Evolutionary conservation across 345 rosid species (phyloP).

Genomic region (Brassica nigra): DNA sequence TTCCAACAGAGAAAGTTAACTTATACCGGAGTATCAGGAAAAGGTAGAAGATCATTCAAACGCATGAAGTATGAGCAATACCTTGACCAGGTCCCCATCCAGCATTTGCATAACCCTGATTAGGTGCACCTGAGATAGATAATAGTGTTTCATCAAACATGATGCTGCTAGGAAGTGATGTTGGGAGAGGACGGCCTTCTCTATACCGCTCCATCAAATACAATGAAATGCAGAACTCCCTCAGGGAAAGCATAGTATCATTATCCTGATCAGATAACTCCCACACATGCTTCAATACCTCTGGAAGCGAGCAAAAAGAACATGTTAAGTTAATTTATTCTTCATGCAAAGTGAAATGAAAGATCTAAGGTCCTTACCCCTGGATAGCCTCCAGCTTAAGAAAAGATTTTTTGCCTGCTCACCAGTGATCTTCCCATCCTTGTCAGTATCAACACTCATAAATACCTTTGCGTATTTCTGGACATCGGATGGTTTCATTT

Average conservation of each 20-base stretch:
- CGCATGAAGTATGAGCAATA: conserved; percentile 42
- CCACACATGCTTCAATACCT: conserved; percentile 96
- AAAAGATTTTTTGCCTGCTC: conserved; percentile 92
- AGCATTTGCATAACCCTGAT: conserved; percentile 61
- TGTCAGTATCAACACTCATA: conserved; percentile 88
- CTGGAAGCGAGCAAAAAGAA: conserved; percentile 48
- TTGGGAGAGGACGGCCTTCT: conserved; percentile 92
- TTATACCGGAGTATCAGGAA: conserved; percentile 22
- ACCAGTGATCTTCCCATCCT: conserved; percentile 94
- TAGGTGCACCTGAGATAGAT: conserved; percentile 82
- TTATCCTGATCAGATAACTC: conserved; percentile 97
- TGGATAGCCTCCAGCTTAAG: conserved; percentile 95
- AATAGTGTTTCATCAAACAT: conserved; percentile 84
- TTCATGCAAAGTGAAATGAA: conserved; percentile 17
- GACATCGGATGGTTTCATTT: conserved; percentile 85
- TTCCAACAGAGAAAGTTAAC: conserved; percentile 32
- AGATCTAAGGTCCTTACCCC: conserved; percentile 58
- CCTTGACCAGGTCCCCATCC: conserved; percentile 80
- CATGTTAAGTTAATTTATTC: conserved; percentile 18
- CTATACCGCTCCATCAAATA: conserved; percentile 95
- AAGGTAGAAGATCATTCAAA: conserved; percentile 26
- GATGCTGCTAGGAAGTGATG: conserved; percentile 72
- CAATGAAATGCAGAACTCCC: conserved; percentile 94
- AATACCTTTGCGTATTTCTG: conserved; percentile 91
- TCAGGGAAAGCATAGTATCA: conserved; percentile 98